Evolutionary conservation across 306 rosid genomes (phyloP).

Genomic region (Glycine soja): DNA sequence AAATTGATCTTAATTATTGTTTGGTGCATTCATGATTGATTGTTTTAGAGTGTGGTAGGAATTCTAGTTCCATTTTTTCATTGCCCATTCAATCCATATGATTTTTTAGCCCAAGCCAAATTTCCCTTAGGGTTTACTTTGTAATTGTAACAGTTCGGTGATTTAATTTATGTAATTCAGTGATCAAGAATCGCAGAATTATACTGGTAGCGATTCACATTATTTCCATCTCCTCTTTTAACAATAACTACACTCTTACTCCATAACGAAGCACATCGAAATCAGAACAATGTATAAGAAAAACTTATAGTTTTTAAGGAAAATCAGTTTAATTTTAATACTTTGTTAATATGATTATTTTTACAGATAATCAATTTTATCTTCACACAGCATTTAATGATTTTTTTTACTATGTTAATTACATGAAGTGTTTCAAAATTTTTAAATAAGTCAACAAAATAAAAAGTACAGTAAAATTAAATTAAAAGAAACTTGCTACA

Average conservation of each 20-base stretch:
- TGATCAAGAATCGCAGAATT: constrained; percentile 43
- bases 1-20: constrained; percentile 53
- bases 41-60: constrained; percentile 57
- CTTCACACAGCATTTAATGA: too few relatives aligned
- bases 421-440: not conserved
- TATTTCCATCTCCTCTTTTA: not conserved
- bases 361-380: not conserved
- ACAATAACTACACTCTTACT: not conserved
- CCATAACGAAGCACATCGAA: not conserved
- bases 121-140: constrained; percentile 57
- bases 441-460: not conserved
- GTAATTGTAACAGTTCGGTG: constrained; percentile 53
- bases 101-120: constrained; percentile 61
- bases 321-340: not conserved
- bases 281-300: not conserved
- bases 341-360: not conserved
- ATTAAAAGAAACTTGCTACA: too few relatives aligned
- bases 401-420: not conserved
- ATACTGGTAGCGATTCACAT: constrained; percentile 12
- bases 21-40: constrained; percentile 61
- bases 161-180: constrained; percentile 53
- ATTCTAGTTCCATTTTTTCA: constrained; percentile 55
- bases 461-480: not conserved
- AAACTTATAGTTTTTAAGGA: not conserved
- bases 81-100: constrained; percentile 66